phyloP scores from a whole-genome alignment of 1,284 basidiomycete genomes.

The Fomitopsis betulina region DNA sequence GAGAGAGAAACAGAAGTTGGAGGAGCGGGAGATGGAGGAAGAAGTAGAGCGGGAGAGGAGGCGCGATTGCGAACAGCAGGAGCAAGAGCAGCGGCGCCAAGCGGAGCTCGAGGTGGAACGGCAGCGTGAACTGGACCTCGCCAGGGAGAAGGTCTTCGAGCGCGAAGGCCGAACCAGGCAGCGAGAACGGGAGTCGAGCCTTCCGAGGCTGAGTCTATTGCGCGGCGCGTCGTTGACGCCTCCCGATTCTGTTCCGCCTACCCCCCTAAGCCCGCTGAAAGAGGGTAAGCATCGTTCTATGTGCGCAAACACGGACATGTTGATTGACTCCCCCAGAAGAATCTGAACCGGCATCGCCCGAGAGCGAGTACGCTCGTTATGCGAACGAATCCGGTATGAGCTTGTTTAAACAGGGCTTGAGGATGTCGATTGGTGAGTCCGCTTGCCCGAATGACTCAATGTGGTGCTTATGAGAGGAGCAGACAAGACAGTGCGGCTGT shows the following conservation, averaged over 20 bases:
- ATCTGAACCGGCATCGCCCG: conserved; percentile 17
- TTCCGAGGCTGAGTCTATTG: conserved; percentile 16
- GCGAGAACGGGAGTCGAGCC: conserved; percentile 6
- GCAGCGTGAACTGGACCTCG: conserved; percentile 20
- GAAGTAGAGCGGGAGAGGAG: conserved; percentile 14
- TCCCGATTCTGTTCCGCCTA: conserved; percentile 13
- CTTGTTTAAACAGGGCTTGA: conserved; percentile 60
- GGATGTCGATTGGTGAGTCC: conserved; percentile 60
- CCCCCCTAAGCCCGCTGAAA: conserved; percentile 24
- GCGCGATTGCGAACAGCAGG: conserved; percentile 7
- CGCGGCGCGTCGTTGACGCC: conserved; percentile 16
- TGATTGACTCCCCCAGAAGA: conserved; percentile 12
- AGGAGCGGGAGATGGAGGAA: conserved; percentile 38
- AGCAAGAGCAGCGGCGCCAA: conserved; percentile 13
- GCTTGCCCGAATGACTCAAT: not conserved
- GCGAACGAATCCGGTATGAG: conserved; percentile 29
- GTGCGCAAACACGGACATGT: not conserved
- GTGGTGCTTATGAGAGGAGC: not conserved
- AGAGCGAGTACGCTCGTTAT: conserved; percentile 16
- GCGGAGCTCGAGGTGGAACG: conserved; percentile 14
- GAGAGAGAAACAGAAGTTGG: conserved; percentile 54
- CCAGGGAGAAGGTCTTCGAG: conserved; percentile 13
- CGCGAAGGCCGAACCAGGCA: conserved; percentile 8
- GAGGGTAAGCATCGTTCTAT: conserved; percentile 17
- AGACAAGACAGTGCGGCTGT: conserved; percentile 57